These are phyloP conservation scores for Zymoseptoria pseudotritici DNA, from an alignment of 2,329 filamentous ascomycete genomes.

Conservation along the genomic window DNA sequence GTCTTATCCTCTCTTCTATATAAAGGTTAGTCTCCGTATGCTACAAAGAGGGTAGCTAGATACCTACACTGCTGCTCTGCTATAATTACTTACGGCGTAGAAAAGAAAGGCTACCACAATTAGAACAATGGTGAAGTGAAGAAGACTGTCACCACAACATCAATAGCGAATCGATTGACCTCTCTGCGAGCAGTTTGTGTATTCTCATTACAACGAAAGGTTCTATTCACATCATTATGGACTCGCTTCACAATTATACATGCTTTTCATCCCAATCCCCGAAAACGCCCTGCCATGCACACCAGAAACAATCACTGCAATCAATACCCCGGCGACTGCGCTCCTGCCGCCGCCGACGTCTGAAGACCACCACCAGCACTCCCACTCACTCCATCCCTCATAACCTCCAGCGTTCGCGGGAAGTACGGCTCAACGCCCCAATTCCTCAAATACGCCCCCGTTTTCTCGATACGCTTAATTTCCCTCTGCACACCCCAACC, in stretches of 20 bases:
- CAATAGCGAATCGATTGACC: not conserved
- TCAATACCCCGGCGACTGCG: not conserved
- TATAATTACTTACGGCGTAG: no score
- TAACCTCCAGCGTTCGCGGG: conserved; percentile 44
- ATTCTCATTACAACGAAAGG: not conserved
- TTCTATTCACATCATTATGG: not conserved
- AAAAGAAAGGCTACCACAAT: no score
- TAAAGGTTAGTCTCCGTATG: no score
- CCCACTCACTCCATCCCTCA: conserved; percentile 30
- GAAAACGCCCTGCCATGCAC: not conserved
- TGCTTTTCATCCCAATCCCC: not conserved
- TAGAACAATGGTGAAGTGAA: no score
- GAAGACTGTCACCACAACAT: not conserved
- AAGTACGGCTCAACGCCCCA: conserved; percentile 50
- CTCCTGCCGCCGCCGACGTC: not conserved
- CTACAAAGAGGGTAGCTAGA: no score
- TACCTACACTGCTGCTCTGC: no score
- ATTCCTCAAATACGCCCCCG: conserved; percentile 44
- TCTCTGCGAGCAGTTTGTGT: not conserved
- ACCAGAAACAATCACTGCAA: not conserved
- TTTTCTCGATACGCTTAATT: conserved; percentile 51
- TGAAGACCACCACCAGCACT: not conserved
- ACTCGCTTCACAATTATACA: not conserved
- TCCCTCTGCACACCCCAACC: conserved; percentile 46
- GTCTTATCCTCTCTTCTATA: no score